These are phyloP conservation scores for Penicillium silybi DNA, from an alignment of 495 filamentous ascomycete species.

Conservation along the genomic window DNA sequence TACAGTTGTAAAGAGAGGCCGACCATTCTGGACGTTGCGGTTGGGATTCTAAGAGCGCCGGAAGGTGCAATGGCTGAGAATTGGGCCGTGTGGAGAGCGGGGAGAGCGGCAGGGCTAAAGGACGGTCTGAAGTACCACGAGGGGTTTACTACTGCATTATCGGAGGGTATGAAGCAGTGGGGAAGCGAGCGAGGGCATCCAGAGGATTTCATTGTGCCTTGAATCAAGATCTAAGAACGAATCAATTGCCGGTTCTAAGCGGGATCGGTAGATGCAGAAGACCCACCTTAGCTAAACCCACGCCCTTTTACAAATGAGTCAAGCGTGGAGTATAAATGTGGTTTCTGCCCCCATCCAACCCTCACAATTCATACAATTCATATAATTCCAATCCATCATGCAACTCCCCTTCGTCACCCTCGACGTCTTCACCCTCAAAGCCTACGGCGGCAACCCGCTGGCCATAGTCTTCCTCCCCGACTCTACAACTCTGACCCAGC, in stretches of 20 bases:
- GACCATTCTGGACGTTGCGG: slow-evolving; percentile 46
- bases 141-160: slow-evolving; percentile 25
- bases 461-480: slow-evolving; percentile 41
- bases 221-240: background rate
- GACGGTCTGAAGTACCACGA: slow-evolving; percentile 31
- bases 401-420: slow-evolving; percentile 35
- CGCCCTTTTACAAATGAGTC: background rate
- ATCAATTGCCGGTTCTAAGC: background rate
- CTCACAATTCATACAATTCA: background rate
- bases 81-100: slow-evolving; percentile 35
- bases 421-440: slow-evolving; percentile 43
- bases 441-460: slow-evolving; percentile 38
- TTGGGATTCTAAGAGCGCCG: slow-evolving; percentile 44
- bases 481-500: slow-evolving; percentile 25
- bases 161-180: slow-evolving; percentile 29
- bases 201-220: slow-evolving; percentile 16
- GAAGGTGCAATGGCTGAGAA: slow-evolving; percentile 49
- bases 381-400: slow-evolving; percentile 23
- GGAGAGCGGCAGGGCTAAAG: slow-evolving; percentile 21
- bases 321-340: background rate
- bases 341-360: background rate
- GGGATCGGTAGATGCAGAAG: background rate
- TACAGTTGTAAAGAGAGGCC: slow-evolving; percentile 40
- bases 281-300: background rate
- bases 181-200: slow-evolving; percentile 10